Conservation (phyloP, 1,284 basidiomycete genomes). For the Ganoderma sinense region DNA sequence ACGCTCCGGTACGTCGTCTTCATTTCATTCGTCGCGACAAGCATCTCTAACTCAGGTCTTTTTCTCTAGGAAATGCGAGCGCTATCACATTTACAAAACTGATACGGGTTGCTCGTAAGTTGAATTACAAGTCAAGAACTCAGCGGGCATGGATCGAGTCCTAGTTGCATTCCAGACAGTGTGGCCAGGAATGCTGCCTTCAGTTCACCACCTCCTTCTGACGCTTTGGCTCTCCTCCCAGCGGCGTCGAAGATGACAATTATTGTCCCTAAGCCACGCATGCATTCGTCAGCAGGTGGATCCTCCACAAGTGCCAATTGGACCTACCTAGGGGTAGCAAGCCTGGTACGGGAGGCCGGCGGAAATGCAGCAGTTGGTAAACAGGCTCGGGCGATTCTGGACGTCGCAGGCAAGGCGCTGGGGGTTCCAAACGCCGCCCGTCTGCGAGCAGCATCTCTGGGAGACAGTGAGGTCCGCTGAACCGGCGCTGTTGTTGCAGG, state of each 20-base stretch:
- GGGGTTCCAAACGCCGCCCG: background rate
- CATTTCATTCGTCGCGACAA: background rate
- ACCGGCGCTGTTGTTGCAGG: background rate
- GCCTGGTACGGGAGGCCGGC: background rate
- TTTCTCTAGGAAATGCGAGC: background rate
- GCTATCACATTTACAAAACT: background rate
- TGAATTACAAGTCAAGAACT: constrained; percentile 8
- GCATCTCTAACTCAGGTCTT: background rate
- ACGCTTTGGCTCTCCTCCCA: background rate
- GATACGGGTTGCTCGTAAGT: constrained; percentile 5
- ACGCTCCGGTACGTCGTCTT: too few species aligned
- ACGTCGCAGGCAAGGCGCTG: background rate
- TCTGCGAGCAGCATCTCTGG: background rate
- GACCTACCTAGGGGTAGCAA: background rate
- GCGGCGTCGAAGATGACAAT: background rate
- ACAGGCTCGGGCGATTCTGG: background rate
- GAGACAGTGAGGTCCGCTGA: background rate
- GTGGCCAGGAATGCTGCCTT: background rate
- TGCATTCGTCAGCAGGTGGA: background rate
- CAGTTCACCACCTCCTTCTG: background rate
- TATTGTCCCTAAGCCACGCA: background rate
- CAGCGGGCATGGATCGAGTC: constrained; percentile 1
- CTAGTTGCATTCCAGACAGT: background rate
- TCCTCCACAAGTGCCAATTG: background rate
- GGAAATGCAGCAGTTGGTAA: background rate